These are phyloP conservation scores for Penicillium sp. DNA, from an alignment of 2,329 filamentous ascomycete species.

Conservation along the genomic window DNA sequence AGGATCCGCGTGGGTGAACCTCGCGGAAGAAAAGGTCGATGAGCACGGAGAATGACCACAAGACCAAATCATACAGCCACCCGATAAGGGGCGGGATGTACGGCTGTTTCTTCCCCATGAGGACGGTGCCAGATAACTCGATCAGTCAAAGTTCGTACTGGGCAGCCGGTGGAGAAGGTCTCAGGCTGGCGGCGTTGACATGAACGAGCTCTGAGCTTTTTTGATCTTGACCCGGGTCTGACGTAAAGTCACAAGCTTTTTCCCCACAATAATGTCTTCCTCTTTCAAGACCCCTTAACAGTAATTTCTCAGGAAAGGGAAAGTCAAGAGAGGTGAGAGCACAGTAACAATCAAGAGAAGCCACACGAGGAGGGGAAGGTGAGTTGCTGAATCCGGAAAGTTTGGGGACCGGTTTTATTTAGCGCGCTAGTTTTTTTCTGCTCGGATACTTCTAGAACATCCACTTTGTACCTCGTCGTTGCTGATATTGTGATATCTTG, in stretches of 20 bases:
- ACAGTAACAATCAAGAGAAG: slow-evolving; percentile 3
- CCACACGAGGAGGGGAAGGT: slow-evolving; percentile 1
- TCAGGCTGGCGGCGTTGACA: slow-evolving; percentile 11
- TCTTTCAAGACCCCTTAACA: neutral
- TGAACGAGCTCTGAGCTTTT: slow-evolving; percentile 14
- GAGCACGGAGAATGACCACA: slow-evolving; percentile 58
- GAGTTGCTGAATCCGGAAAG: slow-evolving; percentile 15
- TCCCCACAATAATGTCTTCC: neutral
- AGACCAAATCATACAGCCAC: slow-evolving; percentile 48
- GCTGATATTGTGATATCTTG: neutral
- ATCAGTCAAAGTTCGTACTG: slow-evolving; percentile 1
- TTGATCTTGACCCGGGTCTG: slow-evolving; percentile 13
- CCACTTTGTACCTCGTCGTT: neutral
- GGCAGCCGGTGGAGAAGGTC: neutral
- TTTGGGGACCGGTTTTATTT: slow-evolving; percentile 1
- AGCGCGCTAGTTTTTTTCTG: neutral
- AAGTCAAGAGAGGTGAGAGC: neutral
- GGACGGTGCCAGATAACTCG: neutral
- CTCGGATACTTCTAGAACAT: neutral
- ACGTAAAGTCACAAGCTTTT: slow-evolving; percentile 5
- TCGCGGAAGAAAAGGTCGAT: slow-evolving; percentile 98
- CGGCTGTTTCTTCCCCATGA: slow-evolving; percentile 34
- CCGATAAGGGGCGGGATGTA: slow-evolving; percentile 44
- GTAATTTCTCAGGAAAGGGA: neutral
- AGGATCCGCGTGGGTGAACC: slow-evolving; percentile 88